phyloP scores from a whole-genome alignment of 257 asterid species.

The Solanum ossicruentum region DNA sequence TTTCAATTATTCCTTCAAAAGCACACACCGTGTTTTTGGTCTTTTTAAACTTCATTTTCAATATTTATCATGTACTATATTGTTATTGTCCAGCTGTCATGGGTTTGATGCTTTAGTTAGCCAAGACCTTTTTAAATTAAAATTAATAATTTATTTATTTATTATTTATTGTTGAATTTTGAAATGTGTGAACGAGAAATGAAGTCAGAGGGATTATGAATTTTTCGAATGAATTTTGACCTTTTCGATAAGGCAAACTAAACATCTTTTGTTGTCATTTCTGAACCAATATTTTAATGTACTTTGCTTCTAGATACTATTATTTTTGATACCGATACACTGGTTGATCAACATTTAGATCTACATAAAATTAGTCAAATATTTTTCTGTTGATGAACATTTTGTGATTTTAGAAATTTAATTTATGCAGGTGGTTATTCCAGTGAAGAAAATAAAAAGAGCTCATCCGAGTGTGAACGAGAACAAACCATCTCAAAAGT shows the following conservation, averaged over 20 bases:
- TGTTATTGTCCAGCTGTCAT: neutral
- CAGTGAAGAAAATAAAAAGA: slow-evolving; percentile 46
- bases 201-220: too few relatives aligned
- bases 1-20: neutral
- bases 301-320: too few relatives aligned
- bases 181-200: too few relatives aligned
- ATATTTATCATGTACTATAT: neutral
- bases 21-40: neutral
- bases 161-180: neutral
- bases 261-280: too few relatives aligned
- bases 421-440: slow-evolving; percentile 48
- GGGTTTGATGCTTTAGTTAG: neutral
- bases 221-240: too few relatives aligned
- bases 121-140: neutral
- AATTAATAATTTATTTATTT: neutral
- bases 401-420: too few relatives aligned
- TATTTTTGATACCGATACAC: too few relatives aligned
- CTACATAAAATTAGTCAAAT: neutral
- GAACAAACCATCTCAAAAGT: slow-evolving; percentile 54
- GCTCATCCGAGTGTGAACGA: slow-evolving; percentile 45
- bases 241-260: too few relatives aligned
- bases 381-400: neutral
- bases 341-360: neutral
- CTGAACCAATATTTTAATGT: too few relatives aligned
- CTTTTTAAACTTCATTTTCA: neutral